Evolutionary conservation across 257 asterid genomes (phyloP), one percentile per base, ranked within the genome.

Genomic region (Cynanchum wilfordii): DNA sequence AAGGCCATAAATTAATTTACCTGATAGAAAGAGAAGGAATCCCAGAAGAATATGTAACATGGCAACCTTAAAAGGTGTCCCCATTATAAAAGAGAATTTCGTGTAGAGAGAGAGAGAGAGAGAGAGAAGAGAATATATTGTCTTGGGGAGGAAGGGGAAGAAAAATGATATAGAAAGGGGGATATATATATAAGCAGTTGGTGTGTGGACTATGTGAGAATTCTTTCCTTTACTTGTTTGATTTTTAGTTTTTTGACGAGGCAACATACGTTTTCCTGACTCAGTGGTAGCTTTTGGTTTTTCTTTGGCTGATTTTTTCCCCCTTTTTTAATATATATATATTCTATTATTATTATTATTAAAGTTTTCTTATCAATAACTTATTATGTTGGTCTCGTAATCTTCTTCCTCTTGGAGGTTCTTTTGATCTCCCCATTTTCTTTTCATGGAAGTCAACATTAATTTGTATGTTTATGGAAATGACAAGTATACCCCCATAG

Each of bases 171-270:
- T 40, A 57, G 64, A 36, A 82, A 65, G 50, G 24, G 60, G 57
- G 59, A 52, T 3, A 33, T 74, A 59, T 74, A 79, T 74, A 79
- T 73, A 79, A 20, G 44, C 16, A 59, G 5, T 22, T 70, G 73
- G 66, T 54, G 49, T 17, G 30, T 16, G 51, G 68, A 45, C 11
- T 72, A 22, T 20, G 33, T 75, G 70, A n/a, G 84, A 82, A 83
- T 80, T 69, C 80, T 69, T 83, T 83, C 71, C 82, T 77, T 83
- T 80, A 42, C 84, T 83, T 83, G 84, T 62, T 72, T 72, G 84
- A 71, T 49, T 72, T 70, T 68, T 50, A 59, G 69, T 20, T 60
- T 79, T 17, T 76, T 42, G 47, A 33, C 74, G 40, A 33, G 75
- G 71, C 73, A 63, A 71, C 38, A 33, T 30, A 4, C 75, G 77